Evolutionary conservation across 345 rosid genomes (phyloP).

Genomic region (Erysimum cheiranthoides): DNA sequence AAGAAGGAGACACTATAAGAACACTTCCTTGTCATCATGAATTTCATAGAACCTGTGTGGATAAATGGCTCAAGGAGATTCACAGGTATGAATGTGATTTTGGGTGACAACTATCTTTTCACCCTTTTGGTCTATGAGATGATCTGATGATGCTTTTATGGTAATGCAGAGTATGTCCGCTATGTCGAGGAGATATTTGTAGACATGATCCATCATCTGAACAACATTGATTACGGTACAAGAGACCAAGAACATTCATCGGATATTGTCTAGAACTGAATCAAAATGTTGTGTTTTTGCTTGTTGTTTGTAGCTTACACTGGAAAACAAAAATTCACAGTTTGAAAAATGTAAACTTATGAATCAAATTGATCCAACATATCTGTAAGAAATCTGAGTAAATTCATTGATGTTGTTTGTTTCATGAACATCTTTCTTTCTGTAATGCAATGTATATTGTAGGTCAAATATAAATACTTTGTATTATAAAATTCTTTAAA

Average conservation of each 20-base stretch:
- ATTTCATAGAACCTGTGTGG: constrained; percentile 82
- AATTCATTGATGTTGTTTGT: constrained; percentile 25
- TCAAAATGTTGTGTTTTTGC: constrained; percentile 39
- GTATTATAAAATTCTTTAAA: neutral
- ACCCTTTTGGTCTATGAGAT: neutral
- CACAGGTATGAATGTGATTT: constrained; percentile 68
- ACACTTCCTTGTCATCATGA: constrained; percentile 91
- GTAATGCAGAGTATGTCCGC: constrained; percentile 85
- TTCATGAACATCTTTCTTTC: constrained; percentile 9
- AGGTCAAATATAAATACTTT: neutral
- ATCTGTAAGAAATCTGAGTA: constrained; percentile 26
- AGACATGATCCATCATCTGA: constrained; percentile 53
- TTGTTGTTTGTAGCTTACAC: constrained; percentile 27
- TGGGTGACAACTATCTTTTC: neutral
- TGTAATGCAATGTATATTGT: neutral
- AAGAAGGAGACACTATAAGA: constrained; percentile 88
- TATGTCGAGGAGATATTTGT: constrained; percentile 95
- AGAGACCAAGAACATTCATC: constrained; percentile 31
- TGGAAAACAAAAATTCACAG: neutral
- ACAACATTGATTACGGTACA: constrained; percentile 48
- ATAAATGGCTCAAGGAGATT: constrained; percentile 98
- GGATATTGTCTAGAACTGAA: constrained; percentile 18
- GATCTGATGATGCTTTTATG: constrained; percentile 35
- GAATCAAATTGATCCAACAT: constrained; percentile 33
- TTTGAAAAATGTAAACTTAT: constrained; percentile 12